Conservation (phyloP, 2,329 filamentous ascomycete species). For the Phoma sp. region DNA sequence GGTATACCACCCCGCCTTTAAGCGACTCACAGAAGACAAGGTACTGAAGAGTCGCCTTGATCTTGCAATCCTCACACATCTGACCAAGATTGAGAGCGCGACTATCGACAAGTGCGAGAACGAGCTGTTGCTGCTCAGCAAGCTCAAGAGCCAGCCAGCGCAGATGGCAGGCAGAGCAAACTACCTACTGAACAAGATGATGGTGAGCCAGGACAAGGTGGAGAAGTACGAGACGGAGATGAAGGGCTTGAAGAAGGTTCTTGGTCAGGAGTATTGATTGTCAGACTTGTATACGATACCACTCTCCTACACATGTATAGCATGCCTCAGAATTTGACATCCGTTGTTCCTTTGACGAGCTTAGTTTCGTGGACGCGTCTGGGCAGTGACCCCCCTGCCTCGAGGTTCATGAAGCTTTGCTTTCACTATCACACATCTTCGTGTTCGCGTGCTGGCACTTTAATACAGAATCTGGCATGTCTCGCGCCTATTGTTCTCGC, state of each 20-base stretch:
- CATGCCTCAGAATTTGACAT: constrained; percentile 1
- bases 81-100: constrained; percentile 74
- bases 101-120: constrained; percentile 79
- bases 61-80: constrained; percentile 70
- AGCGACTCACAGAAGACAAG: constrained; percentile 70
- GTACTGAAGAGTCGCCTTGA: constrained; percentile 75
- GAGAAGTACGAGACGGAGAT: constrained; percentile 76
- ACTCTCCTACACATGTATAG: background rate
- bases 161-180: constrained; percentile 71
- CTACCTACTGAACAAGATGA: constrained; percentile 77
- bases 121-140: constrained; percentile 75
- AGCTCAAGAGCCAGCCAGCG: constrained; percentile 71
- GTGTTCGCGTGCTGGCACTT: background rate
- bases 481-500: background rate
- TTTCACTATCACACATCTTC: background rate
- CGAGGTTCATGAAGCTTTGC: background rate
- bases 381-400: background rate
- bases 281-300: constrained; percentile 7
- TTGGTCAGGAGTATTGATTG: constrained; percentile 58
- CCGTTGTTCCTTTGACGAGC: background rate
- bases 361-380: background rate
- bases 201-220: constrained; percentile 76
- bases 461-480: too few species aligned
- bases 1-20: constrained; percentile 85
- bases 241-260: constrained; percentile 71